These are phyloP conservation scores for Wickerhamomyces alni DNA, from an alignment of 805 yeast species.

Conservation along the genomic window DNA sequence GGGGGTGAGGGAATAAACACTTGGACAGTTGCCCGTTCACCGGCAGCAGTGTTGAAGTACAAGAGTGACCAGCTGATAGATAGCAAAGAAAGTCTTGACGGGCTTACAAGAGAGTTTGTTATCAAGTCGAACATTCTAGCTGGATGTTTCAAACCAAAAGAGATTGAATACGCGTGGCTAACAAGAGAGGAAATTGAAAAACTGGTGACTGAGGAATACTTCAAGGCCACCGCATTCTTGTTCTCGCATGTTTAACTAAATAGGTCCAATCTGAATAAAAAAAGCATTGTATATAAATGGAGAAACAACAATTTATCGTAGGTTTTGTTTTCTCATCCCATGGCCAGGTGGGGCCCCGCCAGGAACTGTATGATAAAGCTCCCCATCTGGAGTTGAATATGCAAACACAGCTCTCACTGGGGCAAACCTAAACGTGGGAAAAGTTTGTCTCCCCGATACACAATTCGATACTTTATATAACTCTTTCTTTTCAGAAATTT, in stretches of 20 bases:
- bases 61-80: conserved; percentile 17
- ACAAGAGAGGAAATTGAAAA: conserved; percentile 69
- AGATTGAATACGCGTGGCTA: conserved; percentile 70
- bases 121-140: conserved; percentile 86
- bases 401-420: conserved; percentile 24
- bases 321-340: too few relatives aligned
- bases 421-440: conserved; percentile 26
- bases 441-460: conserved; percentile 13
- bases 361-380: conserved; percentile 4
- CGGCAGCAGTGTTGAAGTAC: conserved; percentile 63
- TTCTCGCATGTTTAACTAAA: conserved; percentile 25
- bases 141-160: conserved; percentile 55
- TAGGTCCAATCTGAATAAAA: background rate
- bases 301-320: too few relatives aligned
- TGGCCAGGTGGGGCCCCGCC: too few relatives aligned
- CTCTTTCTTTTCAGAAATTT: conserved; percentile 22
- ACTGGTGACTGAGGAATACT: conserved; percentile 50
- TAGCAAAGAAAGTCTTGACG: conserved; percentile 12
- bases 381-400: conserved; percentile 23
- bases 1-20: conserved; percentile 79
- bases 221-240: conserved; percentile 38
- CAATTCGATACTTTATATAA: conserved; percentile 16
- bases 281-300: background rate
- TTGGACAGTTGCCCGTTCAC: conserved; percentile 88
- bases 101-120: conserved; percentile 51